A percentile compares a stretch with the other conserved stretches of the same genome.
phyloP scores from a whole-genome alignment of 257 asterid species.

The Solanum corneliomulleri region DNA sequence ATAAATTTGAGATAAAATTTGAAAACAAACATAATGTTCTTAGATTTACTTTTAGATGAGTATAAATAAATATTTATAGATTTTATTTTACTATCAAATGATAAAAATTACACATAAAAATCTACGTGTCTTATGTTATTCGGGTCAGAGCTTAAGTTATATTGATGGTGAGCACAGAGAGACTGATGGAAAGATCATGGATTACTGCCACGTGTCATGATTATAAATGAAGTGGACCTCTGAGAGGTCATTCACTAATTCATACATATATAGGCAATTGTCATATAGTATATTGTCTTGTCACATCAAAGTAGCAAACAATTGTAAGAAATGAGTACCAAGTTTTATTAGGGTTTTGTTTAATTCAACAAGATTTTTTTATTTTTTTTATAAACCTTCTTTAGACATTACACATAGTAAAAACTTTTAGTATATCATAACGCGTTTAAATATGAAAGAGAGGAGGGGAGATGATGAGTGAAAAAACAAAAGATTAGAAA shows the following conservation, averaged over 20 bases:
- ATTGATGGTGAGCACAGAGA: not conserved
- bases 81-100: accelerated
- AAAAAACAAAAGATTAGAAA: not conserved
- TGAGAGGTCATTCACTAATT: slow-evolving; percentile 25
- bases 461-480: not conserved
- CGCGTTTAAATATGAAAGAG: not conserved
- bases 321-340: not conserved
- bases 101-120: not conserved
- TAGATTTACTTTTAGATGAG: not conserved
- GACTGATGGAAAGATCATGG: slow-evolving; percentile 16
- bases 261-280: not conserved
- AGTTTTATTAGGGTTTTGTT: not conserved
- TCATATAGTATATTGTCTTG: slow-evolving; percentile 26
- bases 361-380: not conserved
- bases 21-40: not conserved
- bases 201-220: slow-evolving; percentile 22
- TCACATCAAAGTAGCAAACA: slow-evolving; percentile 23
- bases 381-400: not conserved
- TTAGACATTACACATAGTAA: too few species aligned
- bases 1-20: not conserved
- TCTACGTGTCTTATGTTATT: too few species aligned
- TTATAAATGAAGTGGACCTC: not conserved
- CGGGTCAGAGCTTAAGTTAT: too few species aligned
- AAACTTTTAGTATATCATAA: not conserved
- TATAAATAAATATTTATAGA: not conserved